Conservation (phyloP, 2,329 filamentous ascomycete species). For the Trichoderma koningii region DNA sequence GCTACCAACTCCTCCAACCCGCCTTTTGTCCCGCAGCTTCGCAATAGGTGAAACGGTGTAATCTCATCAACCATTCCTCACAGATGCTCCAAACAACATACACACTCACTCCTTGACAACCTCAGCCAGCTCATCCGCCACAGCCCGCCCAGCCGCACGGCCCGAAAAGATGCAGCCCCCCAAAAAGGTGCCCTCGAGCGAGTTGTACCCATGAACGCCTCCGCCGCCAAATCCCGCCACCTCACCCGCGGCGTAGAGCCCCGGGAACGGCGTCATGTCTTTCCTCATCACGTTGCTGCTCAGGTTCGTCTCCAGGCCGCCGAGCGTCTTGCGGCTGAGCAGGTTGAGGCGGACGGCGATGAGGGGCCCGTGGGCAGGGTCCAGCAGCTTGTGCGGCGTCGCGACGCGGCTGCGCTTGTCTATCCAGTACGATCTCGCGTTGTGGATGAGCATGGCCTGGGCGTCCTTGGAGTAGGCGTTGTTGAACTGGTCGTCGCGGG, state of each 20-base stretch:
- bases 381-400: conserved; percentile 55
- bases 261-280: conserved; percentile 52
- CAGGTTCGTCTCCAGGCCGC: conserved; percentile 62
- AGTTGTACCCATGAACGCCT: conserved; percentile 63
- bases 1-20: conserved; percentile 12
- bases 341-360: conserved; percentile 64
- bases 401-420: conserved; percentile 56
- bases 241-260: conserved; percentile 62
- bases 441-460: conserved; percentile 63
- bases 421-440: conserved; percentile 57
- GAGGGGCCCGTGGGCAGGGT: conserved; percentile 57
- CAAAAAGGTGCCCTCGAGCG: conserved; percentile 63
- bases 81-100: too few relatives aligned
- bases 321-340: conserved; percentile 62
- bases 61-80: too few relatives aligned
- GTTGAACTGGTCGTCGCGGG: conserved; percentile 57
- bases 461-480: conserved; percentile 62
- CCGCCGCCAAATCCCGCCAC: conserved; percentile 63
- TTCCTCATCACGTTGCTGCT: conserved; percentile 57
- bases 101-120: conserved; percentile 9
- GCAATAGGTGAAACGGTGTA: conserved; percentile 3
- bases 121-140: conserved; percentile 49
- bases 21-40: background rate
- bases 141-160: conserved; percentile 55
- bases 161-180: conserved; percentile 66